Conservation (phyloP, 768 basidiomycete genomes). For the Sarcomyxa edulis region DNA sequence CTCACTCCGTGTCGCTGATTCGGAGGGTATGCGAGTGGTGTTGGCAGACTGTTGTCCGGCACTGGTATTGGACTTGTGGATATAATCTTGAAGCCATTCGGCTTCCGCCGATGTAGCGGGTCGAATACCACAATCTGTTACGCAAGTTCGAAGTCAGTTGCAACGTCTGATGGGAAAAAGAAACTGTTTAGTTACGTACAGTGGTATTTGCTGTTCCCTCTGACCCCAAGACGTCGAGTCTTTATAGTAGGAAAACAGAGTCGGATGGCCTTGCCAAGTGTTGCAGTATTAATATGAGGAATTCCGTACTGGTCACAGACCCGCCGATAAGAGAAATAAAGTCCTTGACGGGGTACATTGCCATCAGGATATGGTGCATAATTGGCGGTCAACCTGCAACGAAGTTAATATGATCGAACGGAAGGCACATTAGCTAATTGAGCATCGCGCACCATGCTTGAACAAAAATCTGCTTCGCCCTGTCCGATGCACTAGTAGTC, state of each 20-base stretch:
- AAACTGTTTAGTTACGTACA: constrained; percentile 50
- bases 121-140: constrained; percentile 84
- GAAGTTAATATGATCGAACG: constrained; percentile 7
- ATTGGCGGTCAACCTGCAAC: constrained; percentile 74
- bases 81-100: constrained; percentile 89
- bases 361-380: constrained; percentile 90
- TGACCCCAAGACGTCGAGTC: constrained; percentile 85
- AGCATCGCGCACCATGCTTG: constrained; percentile 72
- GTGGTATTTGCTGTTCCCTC: constrained; percentile 96
- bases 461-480: constrained; percentile 90
- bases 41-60: constrained; percentile 73
- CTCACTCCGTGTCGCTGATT: constrained; percentile 52
- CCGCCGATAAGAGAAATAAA: constrained; percentile 89
- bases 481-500: constrained; percentile 85
- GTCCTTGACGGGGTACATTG: constrained; percentile 88
- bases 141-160: constrained; percentile 24
- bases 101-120: constrained; percentile 89
- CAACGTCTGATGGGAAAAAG: constrained; percentile 21
- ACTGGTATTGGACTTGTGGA: constrained; percentile 85
- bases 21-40: constrained; percentile 66
- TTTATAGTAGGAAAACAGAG: constrained; percentile 94
- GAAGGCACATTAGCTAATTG: constrained; percentile 8
- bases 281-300: constrained; percentile 93
- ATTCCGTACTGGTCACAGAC: constrained; percentile 92
- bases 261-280: constrained; percentile 90